Conservation (phyloP, 192 early-diverging fungal species). For the Coemansia sp. region DNA sequence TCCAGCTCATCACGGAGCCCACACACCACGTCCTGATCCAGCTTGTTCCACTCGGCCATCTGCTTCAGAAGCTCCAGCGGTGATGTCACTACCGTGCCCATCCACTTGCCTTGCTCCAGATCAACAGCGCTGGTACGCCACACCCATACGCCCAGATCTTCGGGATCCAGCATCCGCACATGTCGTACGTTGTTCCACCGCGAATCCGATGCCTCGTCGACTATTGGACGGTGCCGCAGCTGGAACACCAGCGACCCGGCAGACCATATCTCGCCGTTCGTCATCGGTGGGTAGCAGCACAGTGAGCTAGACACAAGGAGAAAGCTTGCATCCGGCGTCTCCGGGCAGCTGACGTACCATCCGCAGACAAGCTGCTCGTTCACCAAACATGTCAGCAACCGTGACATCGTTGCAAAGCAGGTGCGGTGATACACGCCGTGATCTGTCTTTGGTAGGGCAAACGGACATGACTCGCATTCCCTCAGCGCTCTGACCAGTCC, state of each 20-base stretch:
- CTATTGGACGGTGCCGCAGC: slow-evolving; percentile 19
- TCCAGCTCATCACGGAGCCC: slow-evolving; percentile 55
- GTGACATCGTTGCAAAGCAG: slow-evolving; percentile 57
- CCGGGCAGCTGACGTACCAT: slow-evolving; percentile 35
- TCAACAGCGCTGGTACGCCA: slow-evolving; percentile 13
- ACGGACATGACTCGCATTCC: slow-evolving; percentile 12
- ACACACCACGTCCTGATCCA: slow-evolving; percentile 19
- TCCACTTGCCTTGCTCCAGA: slow-evolving; percentile 14
- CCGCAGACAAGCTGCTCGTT: slow-evolving; percentile 58
- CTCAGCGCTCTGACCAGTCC: neutral
- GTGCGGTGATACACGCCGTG: slow-evolving; percentile 30
- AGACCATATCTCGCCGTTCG: slow-evolving; percentile 21
- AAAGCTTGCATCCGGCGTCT: slow-evolving; percentile 13
- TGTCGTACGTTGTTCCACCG: neutral
- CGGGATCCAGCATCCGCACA: slow-evolving; percentile 46
- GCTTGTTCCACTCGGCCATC: slow-evolving; percentile 48
- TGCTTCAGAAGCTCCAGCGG: slow-evolving; percentile 43
- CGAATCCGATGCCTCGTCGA: neutral
- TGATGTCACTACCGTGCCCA: slow-evolving; percentile 11
- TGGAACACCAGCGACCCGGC: slow-evolving; percentile 25
- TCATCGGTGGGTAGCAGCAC: slow-evolving; percentile 15
- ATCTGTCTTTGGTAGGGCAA: slow-evolving; percentile 16
- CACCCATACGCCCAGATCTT: slow-evolving; percentile 34
- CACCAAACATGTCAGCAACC: slow-evolving; percentile 59
- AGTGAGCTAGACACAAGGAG: slow-evolving; percentile 10